phyloP scores from a whole-genome alignment of 1,139 yeast genomes.

The Schwanniomyces etchellsii region DNA sequence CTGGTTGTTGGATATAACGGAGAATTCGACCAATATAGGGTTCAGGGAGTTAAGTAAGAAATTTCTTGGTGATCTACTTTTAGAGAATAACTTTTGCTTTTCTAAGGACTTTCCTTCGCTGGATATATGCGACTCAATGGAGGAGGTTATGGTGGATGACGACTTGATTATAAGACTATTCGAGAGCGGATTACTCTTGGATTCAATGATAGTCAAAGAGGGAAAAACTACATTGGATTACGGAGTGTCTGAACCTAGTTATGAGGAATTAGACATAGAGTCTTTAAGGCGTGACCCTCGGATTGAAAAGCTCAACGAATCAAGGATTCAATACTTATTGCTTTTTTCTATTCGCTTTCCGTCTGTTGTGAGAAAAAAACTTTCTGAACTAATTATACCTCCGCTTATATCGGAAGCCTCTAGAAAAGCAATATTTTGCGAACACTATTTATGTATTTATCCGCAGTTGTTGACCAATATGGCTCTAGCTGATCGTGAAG shows the following conservation, averaged over 20 bases:
- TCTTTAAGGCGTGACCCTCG: slow-evolving; percentile 3
- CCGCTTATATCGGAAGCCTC: slow-evolving; percentile 45
- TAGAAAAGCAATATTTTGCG: slow-evolving; percentile 43
- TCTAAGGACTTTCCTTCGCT: slow-evolving; percentile 20
- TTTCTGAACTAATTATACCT: slow-evolving; percentile 48
- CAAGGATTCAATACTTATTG: slow-evolving; percentile 49
- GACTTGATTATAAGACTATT: slow-evolving; percentile 11
- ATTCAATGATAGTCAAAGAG: slow-evolving; percentile 21
- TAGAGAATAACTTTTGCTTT: slow-evolving; percentile 22
- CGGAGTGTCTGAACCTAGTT: background rate
- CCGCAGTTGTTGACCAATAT: slow-evolving; percentile 46
- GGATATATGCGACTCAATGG: slow-evolving; percentile 2
- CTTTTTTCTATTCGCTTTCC: slow-evolving; percentile 54
- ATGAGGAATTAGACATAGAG: slow-evolving; percentile 1
- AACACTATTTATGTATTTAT: slow-evolving; percentile 49
- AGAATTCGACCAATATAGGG: slow-evolving; percentile 17
- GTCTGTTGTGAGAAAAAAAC: slow-evolving; percentile 40
- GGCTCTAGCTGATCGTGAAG: slow-evolving; percentile 59
- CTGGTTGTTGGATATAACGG: slow-evolving; percentile 46
- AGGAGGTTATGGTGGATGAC: slow-evolving; percentile 7
- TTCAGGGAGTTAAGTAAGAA: slow-evolving; percentile 21
- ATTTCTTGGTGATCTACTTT: slow-evolving; percentile 21
- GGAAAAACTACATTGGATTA: slow-evolving; percentile 13
- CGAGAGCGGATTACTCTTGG: slow-evolving; percentile 26
- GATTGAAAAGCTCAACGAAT: slow-evolving; percentile 15